Evolutionary conservation across 2,329 filamentous ascomycete species (phyloP).

Genomic region (Hysterium pulicare): DNA sequence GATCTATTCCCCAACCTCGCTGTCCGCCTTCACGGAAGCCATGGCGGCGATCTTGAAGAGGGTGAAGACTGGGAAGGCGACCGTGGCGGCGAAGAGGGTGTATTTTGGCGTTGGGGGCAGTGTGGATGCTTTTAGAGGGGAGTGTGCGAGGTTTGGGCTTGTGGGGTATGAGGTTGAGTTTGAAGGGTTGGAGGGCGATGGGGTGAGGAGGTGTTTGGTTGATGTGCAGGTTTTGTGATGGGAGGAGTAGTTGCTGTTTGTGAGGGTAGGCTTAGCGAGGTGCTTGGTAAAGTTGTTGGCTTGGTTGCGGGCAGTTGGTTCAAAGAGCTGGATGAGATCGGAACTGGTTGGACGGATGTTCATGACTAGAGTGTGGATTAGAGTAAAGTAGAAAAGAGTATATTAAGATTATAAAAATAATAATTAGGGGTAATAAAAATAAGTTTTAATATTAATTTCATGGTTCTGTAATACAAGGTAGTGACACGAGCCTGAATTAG

Average conservation of each 20-base stretch:
- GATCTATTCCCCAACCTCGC: conserved; percentile 73
- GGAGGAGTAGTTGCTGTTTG: background rate
- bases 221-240: conserved; percentile 42
- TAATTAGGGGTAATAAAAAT: too few species aligned
- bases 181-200: conserved; percentile 41
- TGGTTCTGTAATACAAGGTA: too few species aligned
- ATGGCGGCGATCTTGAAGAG: conserved; percentile 56
- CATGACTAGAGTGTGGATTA: too few species aligned
- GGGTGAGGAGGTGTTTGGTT: conserved; percentile 46
- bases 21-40: conserved; percentile 65
- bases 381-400: too few species aligned
- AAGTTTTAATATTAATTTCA: too few species aligned
- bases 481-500: too few species aligned
- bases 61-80: conserved; percentile 55
- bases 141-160: conserved; percentile 40
- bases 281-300: too few species aligned
- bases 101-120: conserved; percentile 86
- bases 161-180: conserved; percentile 50
- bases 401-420: too few species aligned
- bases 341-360: too few species aligned
- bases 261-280: too few species aligned
- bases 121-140: conserved; percentile 65
- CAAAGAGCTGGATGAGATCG: too few species aligned
- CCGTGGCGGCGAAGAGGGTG: conserved; percentile 73
- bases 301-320: too few species aligned